Base-by-base conservation (phyloP, 139 green algal genomes). In the Coelastrella sp. region DNA sequence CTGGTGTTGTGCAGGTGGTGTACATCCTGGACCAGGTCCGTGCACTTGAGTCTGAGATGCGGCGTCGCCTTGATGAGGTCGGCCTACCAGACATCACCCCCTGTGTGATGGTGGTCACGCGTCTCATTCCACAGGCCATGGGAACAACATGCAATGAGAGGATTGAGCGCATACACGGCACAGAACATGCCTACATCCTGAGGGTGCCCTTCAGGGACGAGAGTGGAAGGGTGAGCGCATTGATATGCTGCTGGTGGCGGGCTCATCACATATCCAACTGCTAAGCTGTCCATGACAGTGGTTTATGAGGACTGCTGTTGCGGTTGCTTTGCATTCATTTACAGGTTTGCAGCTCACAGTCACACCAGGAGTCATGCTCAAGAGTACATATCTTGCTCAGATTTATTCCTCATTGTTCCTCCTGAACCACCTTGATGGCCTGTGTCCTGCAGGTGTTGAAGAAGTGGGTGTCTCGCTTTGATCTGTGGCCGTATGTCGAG, bases 401-500 rank as follows among this genome's bases (percentile, higher is more conserved):
- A 1, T 49, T 3, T 49, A 3, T 49, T 49, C 35, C 35, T 1
- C 35, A 3, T 49, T 49, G 35, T 49, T 49, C 3, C 35, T 49
- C 35, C 35, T 49, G 35, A 49, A 49, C 4, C 0, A 3, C 4
- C 1, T 12, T 15, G 61, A 70, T 70, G 12, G 63, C 63, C 75
- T n/a, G 24, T 24, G 8, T 24, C 24, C 19, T 20, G 59, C 87
- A 91, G 87, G 88, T 97, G 56, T 24, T 97, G 66, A 91, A 84
- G 72, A 89, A 96, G 80, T 98, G 96, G 96, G 87, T 98, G 27
- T 96, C 92, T 49, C 94, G 96, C 76, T 95, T 96, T 78, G 94
- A 98, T 82, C 87, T 98, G 57, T 98, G 95, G 96, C 96, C 96
- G 11, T 98, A 98, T 88, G 90, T 98, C 70, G 96, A 98, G 92